phyloP scores from a whole-genome alignment of 768 basidiomycete species.

The Gloeostereum incarnatum region DNA sequence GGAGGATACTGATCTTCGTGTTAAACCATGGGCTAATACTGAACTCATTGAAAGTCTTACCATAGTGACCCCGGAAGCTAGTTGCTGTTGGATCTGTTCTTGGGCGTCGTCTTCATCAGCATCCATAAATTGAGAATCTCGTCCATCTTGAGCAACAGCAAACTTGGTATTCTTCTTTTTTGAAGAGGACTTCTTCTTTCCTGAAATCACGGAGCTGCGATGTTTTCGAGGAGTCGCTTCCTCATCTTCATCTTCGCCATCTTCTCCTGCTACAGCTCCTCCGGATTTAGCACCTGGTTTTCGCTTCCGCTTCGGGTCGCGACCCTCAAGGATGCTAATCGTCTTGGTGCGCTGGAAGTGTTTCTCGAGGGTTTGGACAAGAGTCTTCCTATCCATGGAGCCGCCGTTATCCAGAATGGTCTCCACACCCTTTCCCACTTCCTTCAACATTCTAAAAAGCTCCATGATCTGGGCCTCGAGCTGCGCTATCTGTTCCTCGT shows the following conservation, averaged over 20 bases:
- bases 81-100: conserved; percentile 80
- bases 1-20: conserved; percentile 47
- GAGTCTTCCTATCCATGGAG: conserved; percentile 68
- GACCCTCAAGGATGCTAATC: conserved; percentile 78
- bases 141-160: conserved; percentile 4
- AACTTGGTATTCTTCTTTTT: conserved; percentile 20
- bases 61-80: conserved; percentile 65
- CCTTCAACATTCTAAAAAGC: conserved; percentile 87
- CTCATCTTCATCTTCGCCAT: conserved; percentile 22
- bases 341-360: conserved; percentile 80
- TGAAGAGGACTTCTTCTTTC: conserved; percentile 19
- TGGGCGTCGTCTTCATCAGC: conserved; percentile 78
- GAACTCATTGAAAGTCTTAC: conserved; percentile 28
- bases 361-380: conserved; percentile 74
- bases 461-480: conserved; percentile 91
- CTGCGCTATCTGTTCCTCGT: conserved; percentile 82
- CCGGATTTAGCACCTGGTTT: conserved; percentile 10
- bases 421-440: conserved; percentile 70
- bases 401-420: conserved; percentile 58
- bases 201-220: conserved; percentile 22
- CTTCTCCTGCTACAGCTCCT: conserved; percentile 5
- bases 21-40: conserved; percentile 1
- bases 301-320: conserved; percentile 25
- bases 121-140: conserved; percentile 65
- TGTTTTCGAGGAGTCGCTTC: conserved; percentile 53